These are phyloP conservation scores for Xylaria grammica DNA, from an alignment of 495 filamentous ascomycete genomes.

Conservation along the genomic window DNA sequence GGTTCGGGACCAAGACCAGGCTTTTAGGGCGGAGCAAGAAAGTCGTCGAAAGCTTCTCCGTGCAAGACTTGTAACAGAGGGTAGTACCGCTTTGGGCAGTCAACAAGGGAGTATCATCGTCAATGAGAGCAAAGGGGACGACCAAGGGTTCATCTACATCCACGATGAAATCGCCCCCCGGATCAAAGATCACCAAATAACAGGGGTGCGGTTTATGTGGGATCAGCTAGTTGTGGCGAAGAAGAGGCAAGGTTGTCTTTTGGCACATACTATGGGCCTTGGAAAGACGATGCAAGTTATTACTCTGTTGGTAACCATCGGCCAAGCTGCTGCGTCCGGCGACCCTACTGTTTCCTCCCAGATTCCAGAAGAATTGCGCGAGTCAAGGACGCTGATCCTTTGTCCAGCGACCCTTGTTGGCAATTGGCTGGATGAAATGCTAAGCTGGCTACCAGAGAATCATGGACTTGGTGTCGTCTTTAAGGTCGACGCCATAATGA, in stretches of 20 bases:
- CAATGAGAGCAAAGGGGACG: conserved; percentile 69
- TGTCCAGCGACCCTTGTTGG: conserved; percentile 76
- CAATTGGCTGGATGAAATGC: conserved; percentile 84
- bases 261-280: conserved; percentile 92
- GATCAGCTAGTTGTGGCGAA: conserved; percentile 69
- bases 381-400: conserved; percentile 71
- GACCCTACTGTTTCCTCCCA: conserved; percentile 63
- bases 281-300: conserved; percentile 95
- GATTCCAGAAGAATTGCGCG: conserved; percentile 66
- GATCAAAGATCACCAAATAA: conserved; percentile 63
- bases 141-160: conserved; percentile 57
- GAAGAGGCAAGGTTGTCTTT: conserved; percentile 71
- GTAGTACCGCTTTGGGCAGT: conserved; percentile 36
- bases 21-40: conserved; percentile 53
- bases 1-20: conserved; percentile 52
- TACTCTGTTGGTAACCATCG: conserved; percentile 75
- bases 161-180: conserved; percentile 50
- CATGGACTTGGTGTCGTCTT: conserved; percentile 55
- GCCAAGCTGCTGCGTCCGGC: conserved; percentile 63
- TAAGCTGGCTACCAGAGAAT: conserved; percentile 66
- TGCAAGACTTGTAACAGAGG: conserved; percentile 41
- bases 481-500: conserved; percentile 49
- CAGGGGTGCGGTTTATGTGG: conserved; percentile 90
- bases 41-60: conserved; percentile 55
- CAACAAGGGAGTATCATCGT: conserved; percentile 59